These are phyloP conservation scores for Botrytis deweyae DNA, from an alignment of 2,329 filamentous ascomycete species.

Conservation along the genomic window DNA sequence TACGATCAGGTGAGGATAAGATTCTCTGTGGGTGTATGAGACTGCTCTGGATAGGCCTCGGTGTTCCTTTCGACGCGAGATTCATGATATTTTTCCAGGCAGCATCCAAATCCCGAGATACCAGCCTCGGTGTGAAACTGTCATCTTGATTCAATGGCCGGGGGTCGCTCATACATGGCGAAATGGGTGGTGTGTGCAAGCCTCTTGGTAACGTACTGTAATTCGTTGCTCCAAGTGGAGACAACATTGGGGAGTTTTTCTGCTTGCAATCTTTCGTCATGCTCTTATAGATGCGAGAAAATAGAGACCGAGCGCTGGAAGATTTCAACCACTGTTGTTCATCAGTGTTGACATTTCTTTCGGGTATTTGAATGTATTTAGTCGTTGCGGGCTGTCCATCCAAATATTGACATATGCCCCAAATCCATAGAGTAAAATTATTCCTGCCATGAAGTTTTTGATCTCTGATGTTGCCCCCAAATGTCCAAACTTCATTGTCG, in stretches of 20 bases:
- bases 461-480: slow-evolving; percentile 26
- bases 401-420: slow-evolving; percentile 29
- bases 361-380: slow-evolving; percentile 25
- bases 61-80: background rate
- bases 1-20: background rate
- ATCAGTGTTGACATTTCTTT: slow-evolving; percentile 11
- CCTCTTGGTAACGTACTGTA: background rate
- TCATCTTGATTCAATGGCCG: background rate
- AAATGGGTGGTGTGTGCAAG: background rate
- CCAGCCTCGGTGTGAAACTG: background rate
- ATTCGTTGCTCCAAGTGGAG: background rate
- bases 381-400: slow-evolving; percentile 24
- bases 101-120: background rate
- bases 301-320: background rate
- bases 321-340: slow-evolving; percentile 1
- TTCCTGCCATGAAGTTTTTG: slow-evolving; percentile 25
- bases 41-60: background rate
- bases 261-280: background rate
- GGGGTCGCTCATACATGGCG: background rate
- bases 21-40: background rate
- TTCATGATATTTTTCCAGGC: background rate
- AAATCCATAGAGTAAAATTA: slow-evolving; percentile 26
- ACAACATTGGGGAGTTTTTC: background rate
- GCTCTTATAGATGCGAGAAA: slow-evolving; percentile 2
- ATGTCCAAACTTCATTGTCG: slow-evolving; percentile 29